These are phyloP conservation scores for Syncephalastrum contaminatum DNA, from an alignment of 371 early-diverging fungal genomes.

Conservation along the genomic window DNA sequence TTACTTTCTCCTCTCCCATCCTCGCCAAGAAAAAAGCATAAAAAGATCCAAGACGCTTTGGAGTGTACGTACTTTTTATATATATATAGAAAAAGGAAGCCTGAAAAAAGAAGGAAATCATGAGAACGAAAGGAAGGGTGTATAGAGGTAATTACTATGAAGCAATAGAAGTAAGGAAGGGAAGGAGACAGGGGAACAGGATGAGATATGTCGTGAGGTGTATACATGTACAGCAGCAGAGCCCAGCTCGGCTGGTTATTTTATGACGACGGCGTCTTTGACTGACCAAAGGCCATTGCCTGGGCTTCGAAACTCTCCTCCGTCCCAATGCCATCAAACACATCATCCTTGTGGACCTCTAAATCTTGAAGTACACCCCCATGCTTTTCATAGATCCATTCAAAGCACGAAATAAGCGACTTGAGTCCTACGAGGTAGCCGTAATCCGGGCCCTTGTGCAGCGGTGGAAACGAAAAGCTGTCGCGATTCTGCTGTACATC, in stretches of 20 bases:
- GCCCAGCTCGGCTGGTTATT: constrained; percentile 4
- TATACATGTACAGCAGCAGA: constrained; percentile 1
- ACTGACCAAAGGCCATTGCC: constrained; percentile 7
- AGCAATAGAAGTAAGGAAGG: no score
- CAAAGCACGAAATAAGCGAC: constrained; percentile 66
- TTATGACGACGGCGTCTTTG: not conserved
- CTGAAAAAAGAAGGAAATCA: no score
- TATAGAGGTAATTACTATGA: no score
- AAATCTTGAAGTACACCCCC: constrained; percentile 39
- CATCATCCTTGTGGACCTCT: constrained; percentile 19
- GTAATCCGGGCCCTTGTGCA: constrained; percentile 66
- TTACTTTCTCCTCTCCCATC: no score
- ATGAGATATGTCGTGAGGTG: no score
- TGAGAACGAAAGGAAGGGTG: no score
- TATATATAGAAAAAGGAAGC: no score
- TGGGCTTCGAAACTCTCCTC: constrained; percentile 21
- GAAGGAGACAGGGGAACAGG: no score
- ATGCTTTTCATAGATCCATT: constrained; percentile 53
- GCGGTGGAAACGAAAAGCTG: constrained; percentile 62
- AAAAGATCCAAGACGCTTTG: no score
- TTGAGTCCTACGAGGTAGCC: constrained; percentile 76
- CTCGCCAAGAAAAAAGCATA: no score
- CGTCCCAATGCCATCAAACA: constrained; percentile 34
- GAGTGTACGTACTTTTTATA: no score
- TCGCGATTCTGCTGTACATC: constrained; percentile 27